These are phyloP conservation scores for Colletotrichum zoysiae DNA, from an alignment of 2,329 filamentous ascomycete genomes.

Conservation along the genomic window DNA sequence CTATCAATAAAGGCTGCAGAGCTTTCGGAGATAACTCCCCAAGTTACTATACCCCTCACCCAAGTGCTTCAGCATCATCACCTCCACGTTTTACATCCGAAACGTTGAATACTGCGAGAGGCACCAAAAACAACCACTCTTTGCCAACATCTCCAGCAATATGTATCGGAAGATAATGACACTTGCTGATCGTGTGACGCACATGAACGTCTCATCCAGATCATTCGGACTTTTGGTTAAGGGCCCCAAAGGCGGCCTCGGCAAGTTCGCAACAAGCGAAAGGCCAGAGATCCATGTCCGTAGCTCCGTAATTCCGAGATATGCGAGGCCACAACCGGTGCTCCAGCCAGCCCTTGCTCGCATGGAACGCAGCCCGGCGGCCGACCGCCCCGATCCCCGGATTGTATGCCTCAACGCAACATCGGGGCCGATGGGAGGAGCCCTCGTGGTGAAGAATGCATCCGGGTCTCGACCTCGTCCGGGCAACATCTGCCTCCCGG, in stretches of 20 bases:
- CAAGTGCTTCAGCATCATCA: neutral
- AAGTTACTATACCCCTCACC: too few relatives aligned
- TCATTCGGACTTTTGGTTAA: neutral
- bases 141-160: neutral
- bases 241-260: neutral
- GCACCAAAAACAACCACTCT: neutral
- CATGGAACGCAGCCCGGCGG: neutral
- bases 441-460: neutral
- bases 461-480: neutral
- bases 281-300: neutral
- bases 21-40: too few relatives aligned
- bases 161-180: neutral
- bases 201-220: neutral
- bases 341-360: neutral
- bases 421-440: neutral
- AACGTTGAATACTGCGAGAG: neutral
- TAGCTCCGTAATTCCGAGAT: neutral
- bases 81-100: neutral
- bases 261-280: neutral
- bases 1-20: too few relatives aligned
- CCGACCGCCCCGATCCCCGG: neutral
- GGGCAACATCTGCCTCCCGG: neutral
- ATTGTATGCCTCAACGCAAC: neutral
- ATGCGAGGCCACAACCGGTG: neutral
- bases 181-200: neutral